Evolutionary conservation across 495 filamentous ascomycete genomes (phyloP).

Genomic region (Podospora pseudocomata): DNA sequence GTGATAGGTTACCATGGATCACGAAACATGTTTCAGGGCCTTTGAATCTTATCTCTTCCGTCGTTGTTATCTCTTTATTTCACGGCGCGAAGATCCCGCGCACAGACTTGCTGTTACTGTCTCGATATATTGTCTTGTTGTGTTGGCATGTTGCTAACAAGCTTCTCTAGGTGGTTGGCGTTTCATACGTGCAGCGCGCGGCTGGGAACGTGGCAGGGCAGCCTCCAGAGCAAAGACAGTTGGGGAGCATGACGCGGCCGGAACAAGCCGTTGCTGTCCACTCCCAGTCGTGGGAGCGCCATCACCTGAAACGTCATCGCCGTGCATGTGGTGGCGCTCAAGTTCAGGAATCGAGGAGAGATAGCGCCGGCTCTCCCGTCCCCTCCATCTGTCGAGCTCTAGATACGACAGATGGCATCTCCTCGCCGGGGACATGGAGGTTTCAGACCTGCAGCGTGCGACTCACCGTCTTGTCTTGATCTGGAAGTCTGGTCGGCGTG

Average conservation of each 20-base stretch:
- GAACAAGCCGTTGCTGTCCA: neutral
- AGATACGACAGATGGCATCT: neutral
- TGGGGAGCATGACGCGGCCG: neutral
- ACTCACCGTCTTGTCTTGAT: neutral
- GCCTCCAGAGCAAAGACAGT: neutral
- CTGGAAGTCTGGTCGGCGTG: neutral
- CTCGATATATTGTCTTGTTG: neutral
- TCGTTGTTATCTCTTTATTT: neutral
- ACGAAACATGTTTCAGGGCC: slow-evolving; percentile 22
- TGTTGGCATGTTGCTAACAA: neutral
- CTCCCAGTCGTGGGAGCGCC: neutral
- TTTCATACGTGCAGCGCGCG: neutral
- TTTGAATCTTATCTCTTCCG: slow-evolving; percentile 1
- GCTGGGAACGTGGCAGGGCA: neutral
- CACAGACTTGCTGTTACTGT: neutral
- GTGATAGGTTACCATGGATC: slow-evolving; percentile 7
- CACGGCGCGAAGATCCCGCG: neutral
- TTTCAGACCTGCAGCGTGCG: neutral
- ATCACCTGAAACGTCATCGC: neutral
- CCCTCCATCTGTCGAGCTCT: neutral
- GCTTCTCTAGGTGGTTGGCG: neutral
- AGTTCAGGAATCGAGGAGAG: neutral
- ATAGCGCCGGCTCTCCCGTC: neutral
- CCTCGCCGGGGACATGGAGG: neutral
- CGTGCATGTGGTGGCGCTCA: neutral